phyloP scores from a whole-genome alignment of 2,329 filamentous ascomycete genomes.

The Seiridium cupressi region DNA sequence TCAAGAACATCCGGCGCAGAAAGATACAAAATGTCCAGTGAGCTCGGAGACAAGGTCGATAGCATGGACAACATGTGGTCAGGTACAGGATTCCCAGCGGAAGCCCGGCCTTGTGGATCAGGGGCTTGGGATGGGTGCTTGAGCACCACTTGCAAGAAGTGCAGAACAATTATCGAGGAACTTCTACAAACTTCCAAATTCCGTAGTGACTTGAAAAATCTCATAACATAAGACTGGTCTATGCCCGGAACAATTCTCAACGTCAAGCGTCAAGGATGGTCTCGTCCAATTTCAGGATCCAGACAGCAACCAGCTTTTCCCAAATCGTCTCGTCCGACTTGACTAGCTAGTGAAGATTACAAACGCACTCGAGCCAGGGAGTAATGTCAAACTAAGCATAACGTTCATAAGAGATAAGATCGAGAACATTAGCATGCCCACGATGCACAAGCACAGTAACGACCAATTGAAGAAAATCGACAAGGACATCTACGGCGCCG shows the following conservation, averaged over 20 bases:
- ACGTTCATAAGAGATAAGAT: slow-evolving; percentile 47
- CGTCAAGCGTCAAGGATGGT: slow-evolving; percentile 41
- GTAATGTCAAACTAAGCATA: slow-evolving; percentile 4
- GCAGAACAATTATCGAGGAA: slow-evolving; percentile 49
- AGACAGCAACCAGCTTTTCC: slow-evolving; percentile 40
- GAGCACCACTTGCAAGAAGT: slow-evolving; percentile 43
- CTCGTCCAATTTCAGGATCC: slow-evolving; percentile 33
- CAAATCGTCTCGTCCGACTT: slow-evolving; percentile 42
- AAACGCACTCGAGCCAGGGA: slow-evolving; percentile 2
- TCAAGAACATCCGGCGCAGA: slow-evolving; percentile 38
- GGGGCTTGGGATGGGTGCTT: slow-evolving; percentile 61
- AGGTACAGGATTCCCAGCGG: slow-evolving; percentile 29
- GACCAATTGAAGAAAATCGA: slow-evolving; percentile 35
- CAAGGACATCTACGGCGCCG: slow-evolving; percentile 13
- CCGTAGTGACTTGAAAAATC: slow-evolving; percentile 44
- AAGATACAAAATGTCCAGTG: slow-evolving; percentile 47
- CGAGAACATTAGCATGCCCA: slow-evolving; percentile 36
- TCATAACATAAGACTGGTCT: slow-evolving; percentile 44
- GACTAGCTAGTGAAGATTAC: slow-evolving; percentile 5
- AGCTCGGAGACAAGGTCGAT: slow-evolving; percentile 42
- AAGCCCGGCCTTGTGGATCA: slow-evolving; percentile 36
- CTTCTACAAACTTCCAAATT: slow-evolving; percentile 59
- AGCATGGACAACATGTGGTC: slow-evolving; percentile 56
- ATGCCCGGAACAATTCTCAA: slow-evolving; percentile 66
- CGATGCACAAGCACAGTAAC: slow-evolving; percentile 12